Evolutionary conservation across 2,329 filamentous ascomycete genomes (phyloP).

Genomic region (Fusarium algeriense): DNA sequence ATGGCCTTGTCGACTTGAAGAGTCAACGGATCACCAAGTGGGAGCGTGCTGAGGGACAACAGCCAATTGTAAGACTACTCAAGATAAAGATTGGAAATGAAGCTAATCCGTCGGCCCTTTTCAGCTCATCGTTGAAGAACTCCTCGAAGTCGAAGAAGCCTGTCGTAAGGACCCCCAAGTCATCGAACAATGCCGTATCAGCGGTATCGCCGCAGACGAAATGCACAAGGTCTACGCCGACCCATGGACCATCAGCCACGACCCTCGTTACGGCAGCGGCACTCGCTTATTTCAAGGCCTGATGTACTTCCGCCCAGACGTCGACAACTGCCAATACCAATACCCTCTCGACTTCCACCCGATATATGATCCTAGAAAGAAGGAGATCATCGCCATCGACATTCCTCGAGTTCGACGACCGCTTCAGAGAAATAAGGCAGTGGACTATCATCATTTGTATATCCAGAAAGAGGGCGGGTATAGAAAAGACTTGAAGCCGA

Average conservation of each 20-base stretch:
- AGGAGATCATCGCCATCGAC: constrained; percentile 84
- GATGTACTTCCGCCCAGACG: constrained; percentile 94
- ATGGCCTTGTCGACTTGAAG: constrained; percentile 81
- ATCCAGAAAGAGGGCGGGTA: constrained; percentile 82
- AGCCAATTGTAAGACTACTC: constrained; percentile 75
- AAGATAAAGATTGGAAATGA: too few species aligned
- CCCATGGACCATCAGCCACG: constrained; percentile 95
- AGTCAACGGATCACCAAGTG: constrained; percentile 76
- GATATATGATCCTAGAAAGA: constrained; percentile 85
- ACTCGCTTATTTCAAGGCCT: constrained; percentile 89
- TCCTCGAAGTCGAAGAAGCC: constrained; percentile 82
- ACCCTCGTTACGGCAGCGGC: constrained; percentile 84
- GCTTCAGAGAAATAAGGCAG: constrained; percentile 73
- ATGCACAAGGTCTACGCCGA: constrained; percentile 98
- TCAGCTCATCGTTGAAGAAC: constrained; percentile 90
- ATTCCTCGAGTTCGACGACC: constrained; percentile 82
- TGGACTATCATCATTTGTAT: constrained; percentile 83
- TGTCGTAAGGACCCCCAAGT: constrained; percentile 84
- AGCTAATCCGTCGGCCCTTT: constrained; percentile 13
- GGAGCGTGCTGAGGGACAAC: constrained; percentile 80
- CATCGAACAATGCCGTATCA: constrained; percentile 88
- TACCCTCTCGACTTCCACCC: constrained; percentile 95
- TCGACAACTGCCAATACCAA: constrained; percentile 90
- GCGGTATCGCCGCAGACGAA: constrained; percentile 82
- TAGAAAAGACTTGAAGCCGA: constrained; percentile 83